Percentiles rank a stretch among this genome's conserved stretches.
Conservation (phyloP, 345 rosid genomes). For the Bretschneidera sinensis region DNA sequence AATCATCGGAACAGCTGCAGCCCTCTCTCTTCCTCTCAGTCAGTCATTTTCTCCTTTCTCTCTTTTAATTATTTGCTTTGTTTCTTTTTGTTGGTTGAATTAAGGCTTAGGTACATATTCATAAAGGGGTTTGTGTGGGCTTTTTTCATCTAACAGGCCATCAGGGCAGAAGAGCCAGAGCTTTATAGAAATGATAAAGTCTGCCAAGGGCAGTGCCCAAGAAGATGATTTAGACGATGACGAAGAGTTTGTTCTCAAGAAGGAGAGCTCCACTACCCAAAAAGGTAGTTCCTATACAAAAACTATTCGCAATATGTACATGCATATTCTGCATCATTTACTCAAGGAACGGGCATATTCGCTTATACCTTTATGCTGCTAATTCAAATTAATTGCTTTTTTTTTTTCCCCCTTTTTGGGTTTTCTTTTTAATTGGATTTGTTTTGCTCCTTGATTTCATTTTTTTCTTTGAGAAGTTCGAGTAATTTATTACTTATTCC, state of each 20-base stretch:
- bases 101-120: conserved; percentile 1
- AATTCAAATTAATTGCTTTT: too few relatives aligned
- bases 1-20: conserved; percentile 55
- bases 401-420: too few relatives aligned
- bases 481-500: background rate
- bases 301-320: background rate
- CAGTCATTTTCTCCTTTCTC: conserved; percentile 26
- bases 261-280: conserved; percentile 50
- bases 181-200: conserved; percentile 88
- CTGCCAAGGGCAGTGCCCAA: conserved; percentile 55
- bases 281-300: conserved; percentile 35
- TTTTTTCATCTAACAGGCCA: conserved; percentile 38
- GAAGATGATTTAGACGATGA: conserved; percentile 72
- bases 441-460: background rate
- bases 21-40: conserved; percentile 71
- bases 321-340: background rate
- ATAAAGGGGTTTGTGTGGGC: conserved; percentile 3
- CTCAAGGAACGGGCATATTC: too few relatives aligned
- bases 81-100: too few relatives aligned
- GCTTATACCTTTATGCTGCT: too few relatives aligned
- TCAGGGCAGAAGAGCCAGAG: conserved; percentile 60
- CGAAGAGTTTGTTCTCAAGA: conserved; percentile 67
- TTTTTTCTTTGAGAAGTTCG: background rate
- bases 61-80: background rate
- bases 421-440: background rate